Evolutionary conservation across 2,329 filamentous ascomycete species (phyloP).

Genomic region (Claviceps sp.): DNA sequence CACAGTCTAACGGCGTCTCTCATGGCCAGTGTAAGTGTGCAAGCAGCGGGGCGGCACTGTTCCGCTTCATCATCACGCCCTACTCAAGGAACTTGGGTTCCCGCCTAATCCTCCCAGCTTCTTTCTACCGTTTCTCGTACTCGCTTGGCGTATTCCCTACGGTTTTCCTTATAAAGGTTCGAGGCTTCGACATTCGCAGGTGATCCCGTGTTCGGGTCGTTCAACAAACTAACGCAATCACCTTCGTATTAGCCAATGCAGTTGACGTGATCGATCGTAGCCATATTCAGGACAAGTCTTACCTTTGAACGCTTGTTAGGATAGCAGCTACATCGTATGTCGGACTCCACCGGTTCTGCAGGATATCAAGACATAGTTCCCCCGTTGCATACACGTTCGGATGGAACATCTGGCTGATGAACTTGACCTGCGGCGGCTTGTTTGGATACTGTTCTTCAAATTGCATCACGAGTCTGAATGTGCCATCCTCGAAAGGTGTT

Average conservation of each 20-base stretch:
- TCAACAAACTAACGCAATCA: slow-evolving; percentile 55
- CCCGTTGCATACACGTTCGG: slow-evolving; percentile 97
- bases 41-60: neutral
- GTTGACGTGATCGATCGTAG: no score
- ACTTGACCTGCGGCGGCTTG: slow-evolving; percentile 94
- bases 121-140: slow-evolving; percentile 97
- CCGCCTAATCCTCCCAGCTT: slow-evolving; percentile 80
- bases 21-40: no score
- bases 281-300: slow-evolving; percentile 3
- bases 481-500: slow-evolving; percentile 96
- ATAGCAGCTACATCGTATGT: slow-evolving; percentile 98
- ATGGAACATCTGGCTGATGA: slow-evolving; percentile 98
- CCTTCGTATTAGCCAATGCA: no score
- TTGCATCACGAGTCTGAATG: slow-evolving; percentile 95
- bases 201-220: slow-evolving; percentile 97
- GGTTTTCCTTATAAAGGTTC: slow-evolving; percentile 96
- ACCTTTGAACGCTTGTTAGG: slow-evolving; percentile 96
- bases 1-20: neutral
- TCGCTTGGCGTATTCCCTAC: slow-evolving; percentile 89
- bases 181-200: slow-evolving; percentile 96
- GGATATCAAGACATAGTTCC: slow-evolving; percentile 88
- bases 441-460: slow-evolving; percentile 99
- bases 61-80: neutral
- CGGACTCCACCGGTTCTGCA: slow-evolving; percentile 97
- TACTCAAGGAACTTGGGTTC: neutral